Base-by-base conservation (phyloP, 495 filamentous ascomycete species). In the Daldinia vernicosa region DNA sequence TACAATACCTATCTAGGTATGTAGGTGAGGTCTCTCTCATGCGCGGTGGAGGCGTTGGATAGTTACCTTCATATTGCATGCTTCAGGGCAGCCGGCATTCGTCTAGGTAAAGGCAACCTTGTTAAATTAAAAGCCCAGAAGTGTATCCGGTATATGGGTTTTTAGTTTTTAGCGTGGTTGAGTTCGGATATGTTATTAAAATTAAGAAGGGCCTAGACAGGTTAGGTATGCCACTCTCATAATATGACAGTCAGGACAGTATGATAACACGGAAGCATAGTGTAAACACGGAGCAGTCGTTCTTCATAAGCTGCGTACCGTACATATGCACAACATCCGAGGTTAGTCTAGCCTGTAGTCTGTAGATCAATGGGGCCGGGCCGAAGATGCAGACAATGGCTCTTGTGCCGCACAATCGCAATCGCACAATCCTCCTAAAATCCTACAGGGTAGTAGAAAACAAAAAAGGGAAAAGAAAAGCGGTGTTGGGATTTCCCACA, bases 301-400 rank as follows among this genome's bases (percentile, higher is more conserved):
- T 62, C 65, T 64, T 72, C 50, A 53, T 53, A 47, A 66, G 28
- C 14, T 33, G 70, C 56, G 45, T 45, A n/a, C n/a, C n/a, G n/a
- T n/a, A n/a, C n/a, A n/a, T n/a, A 72, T 72, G 70, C 65, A 65
- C 70, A 72, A 69, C 70, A 72, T 66, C 55, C 65, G 43, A 68
- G 60, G 33, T 63, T 62, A 51, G 64, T 26, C 60, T 56, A 60
- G 24, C 24, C 12, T 60, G 66, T 56, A 60, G 24, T 15, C 12
- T 60, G 66, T 32, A 72, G 70, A 72, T 72, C 70, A 61, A 65
- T 67, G 65, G 65, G 70, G 51, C 65, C 70, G 70, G 70, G 30
- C 70, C 70, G 70, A 72, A 58, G 65, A 72, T 72, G 69, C 61
- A 72, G 51, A 66, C 22, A 62, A 66, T 68, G 65, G 60, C 28